These are phyloP conservation scores for Ceratocystis huliohia DNA, from an alignment of 2,329 filamentous ascomycete species.

Conservation along the genomic window DNA sequence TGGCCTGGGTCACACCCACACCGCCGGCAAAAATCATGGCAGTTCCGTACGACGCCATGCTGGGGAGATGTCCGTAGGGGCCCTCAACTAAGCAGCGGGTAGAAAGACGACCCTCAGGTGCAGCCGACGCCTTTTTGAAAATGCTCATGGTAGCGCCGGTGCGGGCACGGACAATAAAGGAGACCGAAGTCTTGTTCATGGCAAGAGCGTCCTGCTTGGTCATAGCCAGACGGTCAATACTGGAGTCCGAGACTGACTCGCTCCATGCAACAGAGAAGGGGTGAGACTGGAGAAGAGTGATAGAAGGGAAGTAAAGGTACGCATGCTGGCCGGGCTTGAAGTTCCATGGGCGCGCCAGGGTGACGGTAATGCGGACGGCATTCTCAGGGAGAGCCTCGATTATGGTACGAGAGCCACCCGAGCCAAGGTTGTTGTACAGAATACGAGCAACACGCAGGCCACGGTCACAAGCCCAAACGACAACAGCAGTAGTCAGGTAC, in stretches of 20 bases:
- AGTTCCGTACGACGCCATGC: conserved; percentile 62
- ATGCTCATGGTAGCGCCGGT: conserved; percentile 61
- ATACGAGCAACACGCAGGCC: conserved; percentile 45
- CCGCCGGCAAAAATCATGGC: conserved; percentile 69
- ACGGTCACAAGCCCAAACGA: conserved; percentile 57
- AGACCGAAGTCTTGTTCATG: conserved; percentile 52
- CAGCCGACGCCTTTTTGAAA: conserved; percentile 52
- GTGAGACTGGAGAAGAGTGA: conserved; percentile 63
- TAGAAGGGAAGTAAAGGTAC: conserved; percentile 62
- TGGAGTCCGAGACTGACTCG: conserved; percentile 45
- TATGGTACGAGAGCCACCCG: conserved; percentile 53
- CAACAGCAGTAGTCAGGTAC: conserved; percentile 49
- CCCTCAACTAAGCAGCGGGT: conserved; percentile 61
- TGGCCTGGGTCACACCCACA: conserved; percentile 68
- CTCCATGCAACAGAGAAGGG: conserved; percentile 72
- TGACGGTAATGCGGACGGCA: conserved; percentile 59
- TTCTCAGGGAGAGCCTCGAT: conserved; percentile 67
- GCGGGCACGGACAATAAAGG: conserved; percentile 59
- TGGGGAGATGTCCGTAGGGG: conserved; percentile 62
- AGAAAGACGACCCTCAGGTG: conserved; percentile 46
- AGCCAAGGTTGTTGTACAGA: conserved; percentile 52
- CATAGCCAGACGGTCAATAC: conserved; percentile 45
- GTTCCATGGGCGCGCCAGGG: conserved; percentile 62
- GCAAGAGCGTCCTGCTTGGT: conserved; percentile 45
- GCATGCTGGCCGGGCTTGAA: conserved; percentile 66